Conservation (phyloP, 352 stramenopile genomes). For the Phytophthora tentaculata region DNA sequence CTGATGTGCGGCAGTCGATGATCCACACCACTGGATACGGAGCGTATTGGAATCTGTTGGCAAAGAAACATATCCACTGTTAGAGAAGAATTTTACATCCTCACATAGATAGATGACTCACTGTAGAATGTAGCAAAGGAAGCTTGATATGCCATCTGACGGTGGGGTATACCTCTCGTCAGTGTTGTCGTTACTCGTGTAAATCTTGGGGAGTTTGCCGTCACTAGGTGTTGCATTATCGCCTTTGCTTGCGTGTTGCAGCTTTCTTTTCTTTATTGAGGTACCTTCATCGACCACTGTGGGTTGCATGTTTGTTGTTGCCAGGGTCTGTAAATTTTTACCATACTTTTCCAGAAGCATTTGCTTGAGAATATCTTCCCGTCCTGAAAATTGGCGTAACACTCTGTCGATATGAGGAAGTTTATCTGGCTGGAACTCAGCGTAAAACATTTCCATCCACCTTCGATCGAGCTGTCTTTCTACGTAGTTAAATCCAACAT, state of each 20-base stretch:
- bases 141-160: constrained; percentile 1
- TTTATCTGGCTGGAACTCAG: constrained; percentile 58
- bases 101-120: constrained; percentile 6
- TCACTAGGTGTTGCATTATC: background rate
- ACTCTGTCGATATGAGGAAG: constrained; percentile 52
- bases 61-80: too few relatives aligned
- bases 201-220: constrained; percentile 20
- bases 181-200: background rate
- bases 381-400: constrained; percentile 63
- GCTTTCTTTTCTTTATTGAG: constrained; percentile 37
- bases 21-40: constrained; percentile 62
- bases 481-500: constrained; percentile 21
- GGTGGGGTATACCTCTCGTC: background rate
- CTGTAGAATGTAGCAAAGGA: constrained; percentile 40
- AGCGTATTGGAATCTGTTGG: constrained; percentile 30
- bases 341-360: constrained; percentile 71
- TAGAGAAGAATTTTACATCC: background rate
- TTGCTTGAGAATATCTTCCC: constrained; percentile 65
- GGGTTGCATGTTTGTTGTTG: background rate
- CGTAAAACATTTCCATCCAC: constrained; percentile 70
- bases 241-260: background rate
- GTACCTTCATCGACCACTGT: background rate
- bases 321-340: background rate
- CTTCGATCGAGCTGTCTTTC: constrained; percentile 40
- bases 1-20: constrained; percentile 47